Conservation (phyloP, 2,329 filamentous ascomycete genomes). For the Hypoxylon sp. region DNA sequence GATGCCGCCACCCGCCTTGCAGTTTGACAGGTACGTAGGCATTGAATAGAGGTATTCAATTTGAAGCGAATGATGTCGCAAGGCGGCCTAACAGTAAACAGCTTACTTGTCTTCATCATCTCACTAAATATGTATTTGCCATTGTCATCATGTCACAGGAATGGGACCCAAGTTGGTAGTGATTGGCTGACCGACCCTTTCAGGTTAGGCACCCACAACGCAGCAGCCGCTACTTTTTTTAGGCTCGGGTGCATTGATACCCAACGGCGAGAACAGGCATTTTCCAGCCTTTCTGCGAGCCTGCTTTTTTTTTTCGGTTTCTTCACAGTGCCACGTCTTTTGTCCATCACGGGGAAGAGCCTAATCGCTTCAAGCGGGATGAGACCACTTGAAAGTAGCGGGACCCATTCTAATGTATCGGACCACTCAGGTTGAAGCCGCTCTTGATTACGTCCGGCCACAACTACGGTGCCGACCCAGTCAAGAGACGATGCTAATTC, state of each 20-base stretch:
- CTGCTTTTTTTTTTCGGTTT: slow-evolving; percentile 43
- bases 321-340: slow-evolving; percentile 45
- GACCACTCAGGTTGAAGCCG: slow-evolving; percentile 32
- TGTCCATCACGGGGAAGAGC: slow-evolving; percentile 35
- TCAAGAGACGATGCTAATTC: slow-evolving; percentile 36
- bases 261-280: slow-evolving; percentile 57
- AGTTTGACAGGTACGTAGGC: slow-evolving; percentile 47
- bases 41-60: slow-evolving; percentile 36
- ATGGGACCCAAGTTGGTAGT: slow-evolving; percentile 34
- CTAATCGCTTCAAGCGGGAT: slow-evolving; percentile 47
- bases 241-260: slow-evolving; percentile 63
- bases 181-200: slow-evolving; percentile 52
- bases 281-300: slow-evolving; percentile 35
- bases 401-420: slow-evolving; percentile 41
- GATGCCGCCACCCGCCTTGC: slow-evolving; percentile 43
- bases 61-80: slow-evolving; percentile 45
- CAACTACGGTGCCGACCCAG: slow-evolving; percentile 38
- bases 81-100: slow-evolving; percentile 39
- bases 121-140: slow-evolving; percentile 41
- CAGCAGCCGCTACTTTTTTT: slow-evolving; percentile 50
- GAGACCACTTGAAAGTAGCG: slow-evolving; percentile 42
- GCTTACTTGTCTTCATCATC: slow-evolving; percentile 38
- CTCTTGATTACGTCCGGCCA: slow-evolving; percentile 42
- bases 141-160: slow-evolving; percentile 47
- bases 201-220: slow-evolving; percentile 52